phyloP scores from a whole-genome alignment of 2,329 filamentous ascomycete species.

The Penicillium sp. region DNA sequence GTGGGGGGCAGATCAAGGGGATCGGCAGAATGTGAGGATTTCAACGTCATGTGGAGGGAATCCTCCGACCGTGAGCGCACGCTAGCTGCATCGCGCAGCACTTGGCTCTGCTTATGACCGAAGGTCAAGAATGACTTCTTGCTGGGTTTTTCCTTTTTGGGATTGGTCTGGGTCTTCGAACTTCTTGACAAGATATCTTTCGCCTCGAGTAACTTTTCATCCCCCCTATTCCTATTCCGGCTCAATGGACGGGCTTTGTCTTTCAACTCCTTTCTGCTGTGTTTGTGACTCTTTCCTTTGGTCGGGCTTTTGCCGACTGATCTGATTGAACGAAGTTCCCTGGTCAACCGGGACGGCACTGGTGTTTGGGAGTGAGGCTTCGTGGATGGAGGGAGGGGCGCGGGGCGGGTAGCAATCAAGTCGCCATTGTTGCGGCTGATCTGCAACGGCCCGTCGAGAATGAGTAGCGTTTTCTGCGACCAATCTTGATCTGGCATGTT shows the following conservation, averaged over 20 bases:
- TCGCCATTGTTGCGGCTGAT: slow-evolving; percentile 37
- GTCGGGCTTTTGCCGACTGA: not conserved
- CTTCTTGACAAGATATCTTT: not conserved
- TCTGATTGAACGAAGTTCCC: not conserved
- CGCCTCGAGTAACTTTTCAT: not conserved
- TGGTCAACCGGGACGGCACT: not conserved
- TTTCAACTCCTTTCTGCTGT: slow-evolving; percentile 2
- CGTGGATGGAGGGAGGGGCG: slow-evolving; percentile 30
- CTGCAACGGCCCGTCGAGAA: slow-evolving; percentile 32
- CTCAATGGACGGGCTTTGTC: slow-evolving; percentile 1
- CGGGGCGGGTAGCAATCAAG: slow-evolving; percentile 33
- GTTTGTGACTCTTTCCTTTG: slow-evolving; percentile 4
- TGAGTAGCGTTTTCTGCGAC: slow-evolving; percentile 13
- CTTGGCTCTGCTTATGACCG: slow-evolving; percentile 3
- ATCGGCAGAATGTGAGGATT: not conserved
- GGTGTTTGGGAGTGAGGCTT: slow-evolving; percentile 16
- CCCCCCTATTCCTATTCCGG: not conserved
- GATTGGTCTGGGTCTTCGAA: not conserved
- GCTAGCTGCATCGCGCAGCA: not conserved
- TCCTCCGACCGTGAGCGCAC: slow-evolving; percentile 6
- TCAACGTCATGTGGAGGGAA: not conserved
- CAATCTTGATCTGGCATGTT: slow-evolving; percentile 1
- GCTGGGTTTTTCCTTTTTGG: not conserved
- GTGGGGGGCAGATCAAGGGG: slow-evolving; percentile 6
- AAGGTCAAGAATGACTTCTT: slow-evolving; percentile 6